These are phyloP conservation scores for Nannochloropsis gaditana DNA, from an alignment of 108 stramenopile species.

Conservation along the genomic window DNA sequence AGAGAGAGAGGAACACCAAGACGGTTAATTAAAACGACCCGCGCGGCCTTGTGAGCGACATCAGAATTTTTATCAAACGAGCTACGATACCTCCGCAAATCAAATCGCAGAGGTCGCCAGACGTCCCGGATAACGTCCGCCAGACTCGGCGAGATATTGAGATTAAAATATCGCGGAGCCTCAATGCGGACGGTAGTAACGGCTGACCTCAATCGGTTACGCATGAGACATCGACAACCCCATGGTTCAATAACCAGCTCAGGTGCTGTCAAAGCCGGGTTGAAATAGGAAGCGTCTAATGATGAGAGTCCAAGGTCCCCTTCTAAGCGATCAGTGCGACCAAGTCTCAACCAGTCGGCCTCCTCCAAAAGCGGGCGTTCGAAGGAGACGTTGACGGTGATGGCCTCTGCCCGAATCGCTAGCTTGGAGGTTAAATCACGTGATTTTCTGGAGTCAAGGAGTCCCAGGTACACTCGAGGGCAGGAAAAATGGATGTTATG, in stretches of 20 bases:
- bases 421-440: not conserved
- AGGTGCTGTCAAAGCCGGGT: not conserved
- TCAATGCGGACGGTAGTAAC: slow-evolving; percentile 5
- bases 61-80: not conserved
- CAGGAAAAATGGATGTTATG: not conserved
- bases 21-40: not conserved
- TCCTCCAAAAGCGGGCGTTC: not conserved
- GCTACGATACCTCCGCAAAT: not conserved
- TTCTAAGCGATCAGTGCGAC: slow-evolving; percentile 15
- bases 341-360: slow-evolving; percentile 1
- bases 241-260: not conserved
- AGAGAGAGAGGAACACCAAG: slow-evolving; percentile 1
- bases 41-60: not conserved
- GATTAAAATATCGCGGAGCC: not conserved
- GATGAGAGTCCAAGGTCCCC: not conserved
- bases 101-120: not conserved
- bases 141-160: slow-evolving; percentile 15
- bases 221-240: not conserved
- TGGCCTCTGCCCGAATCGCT: not conserved
- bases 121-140: not conserved
- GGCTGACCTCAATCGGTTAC: not conserved
- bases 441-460: not conserved
- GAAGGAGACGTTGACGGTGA: not conserved
- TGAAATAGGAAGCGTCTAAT: not conserved
- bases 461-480: not conserved